Base-by-base conservation (phyloP, 2,329 filamentous ascomycete genomes). In the Diaporthe sp. region DNA sequence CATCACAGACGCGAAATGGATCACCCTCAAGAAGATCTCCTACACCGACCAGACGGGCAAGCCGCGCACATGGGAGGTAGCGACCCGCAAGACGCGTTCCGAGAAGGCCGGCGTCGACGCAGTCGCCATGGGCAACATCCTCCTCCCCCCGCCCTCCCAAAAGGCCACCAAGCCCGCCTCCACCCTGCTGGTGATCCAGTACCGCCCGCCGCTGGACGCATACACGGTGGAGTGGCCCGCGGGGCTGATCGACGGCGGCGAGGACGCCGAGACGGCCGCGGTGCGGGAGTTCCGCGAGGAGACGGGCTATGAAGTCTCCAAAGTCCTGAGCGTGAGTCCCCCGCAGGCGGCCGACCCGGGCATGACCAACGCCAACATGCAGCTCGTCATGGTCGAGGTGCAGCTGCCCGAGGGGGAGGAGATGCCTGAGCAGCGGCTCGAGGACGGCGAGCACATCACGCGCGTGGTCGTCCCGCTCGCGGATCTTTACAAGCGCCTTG, bases 381-480 rank as follows among this genome's bases (percentile, higher is more conserved):
- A 90, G 83, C 82, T 92, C 76, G 89, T 88, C 73, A 90, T 89
- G 80, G 89, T 92, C 19, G 88, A 91, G 81, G 89, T 91, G 19
- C 80, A 88, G 68, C 80, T 92, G 71, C 81, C 83, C 15, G 87
- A 87, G 76, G 87, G 84, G 4, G 85, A 88, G 38, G 81, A 83
- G 19, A 82, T 86, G 82, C 90, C 90, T 0, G 86, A 89, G 82
- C 90, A 92, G 82, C 84, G 86, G 67, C 82, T 91, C 45, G 90
- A 92, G 74, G 89, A 91, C 69, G 90, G 90, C 13, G 90, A 92
- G 82, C 87, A 89, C 79, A 92, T 92, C 75, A 85, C 91, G 82
- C 82, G 89, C n/a, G 87, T 91, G 1, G 84, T 91, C 28, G 86
- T 92, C 67, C 90, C 89, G 58, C 80, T 92, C 19, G 80, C 83